Conservation (phyloP, 768 basidiomycete species). For the Mycena galopus region DNA sequence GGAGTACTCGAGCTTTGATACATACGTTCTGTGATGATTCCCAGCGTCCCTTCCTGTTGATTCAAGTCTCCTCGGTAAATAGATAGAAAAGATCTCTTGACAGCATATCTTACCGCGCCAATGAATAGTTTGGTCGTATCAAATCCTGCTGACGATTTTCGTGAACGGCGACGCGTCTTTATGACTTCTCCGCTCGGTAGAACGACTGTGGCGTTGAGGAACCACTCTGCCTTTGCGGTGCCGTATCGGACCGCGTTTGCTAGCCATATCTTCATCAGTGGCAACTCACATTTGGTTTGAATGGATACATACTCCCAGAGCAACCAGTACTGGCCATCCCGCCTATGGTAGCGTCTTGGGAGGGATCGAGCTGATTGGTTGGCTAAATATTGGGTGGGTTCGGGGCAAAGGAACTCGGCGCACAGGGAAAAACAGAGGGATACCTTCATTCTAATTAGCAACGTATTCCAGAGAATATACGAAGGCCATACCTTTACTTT, state of each 20-base stretch:
- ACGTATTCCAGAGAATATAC: too few relatives aligned
- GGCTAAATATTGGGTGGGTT: not conserved
- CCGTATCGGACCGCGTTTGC: conserved; percentile 92
- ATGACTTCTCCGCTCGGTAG: conserved; percentile 91
- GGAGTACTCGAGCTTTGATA: conserved; percentile 32
- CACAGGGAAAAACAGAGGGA: conserved; percentile 89
- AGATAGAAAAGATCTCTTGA: not conserved
- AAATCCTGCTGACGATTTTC: conserved; percentile 91
- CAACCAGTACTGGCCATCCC: conserved; percentile 92
- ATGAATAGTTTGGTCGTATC: conserved; percentile 90
- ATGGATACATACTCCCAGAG: conserved; percentile 73
- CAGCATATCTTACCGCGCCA: conserved; percentile 61
- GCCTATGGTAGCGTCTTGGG: conserved; percentile 84
- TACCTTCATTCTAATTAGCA: conserved; percentile 53
- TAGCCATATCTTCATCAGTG: conserved; percentile 33
- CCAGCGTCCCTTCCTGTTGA: conserved; percentile 70
- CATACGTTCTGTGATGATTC: conserved; percentile 91
- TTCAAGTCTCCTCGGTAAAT: conserved; percentile 50
- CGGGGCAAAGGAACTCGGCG: conserved; percentile 30
- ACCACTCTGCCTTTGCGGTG: conserved; percentile 93
- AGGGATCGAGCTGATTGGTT: conserved; percentile 73
- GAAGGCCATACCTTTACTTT: conserved; percentile 62
- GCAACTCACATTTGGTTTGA: conserved; percentile 13
- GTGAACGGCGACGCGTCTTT: conserved; percentile 82
- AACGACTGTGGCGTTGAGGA: conserved; percentile 92